A percentile compares a stretch with the other conserved stretches of the same genome.
Conservation (phyloP, 176 grass and related monocot species). For the Cenchrus purpureus region DNA sequence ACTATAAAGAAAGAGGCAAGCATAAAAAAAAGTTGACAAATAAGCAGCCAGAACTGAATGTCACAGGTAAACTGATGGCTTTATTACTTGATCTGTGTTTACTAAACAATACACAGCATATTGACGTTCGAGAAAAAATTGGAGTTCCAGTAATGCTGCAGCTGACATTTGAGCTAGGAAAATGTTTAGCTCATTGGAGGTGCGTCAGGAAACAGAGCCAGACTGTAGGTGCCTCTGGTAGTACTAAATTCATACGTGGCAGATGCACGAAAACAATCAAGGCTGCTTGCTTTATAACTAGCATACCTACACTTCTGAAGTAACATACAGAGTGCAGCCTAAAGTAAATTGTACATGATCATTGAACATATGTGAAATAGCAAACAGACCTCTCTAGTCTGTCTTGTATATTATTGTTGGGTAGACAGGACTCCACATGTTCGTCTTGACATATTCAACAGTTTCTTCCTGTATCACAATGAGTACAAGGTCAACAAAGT, state of each 20-base stretch:
- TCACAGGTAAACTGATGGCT: neutral
- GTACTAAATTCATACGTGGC: constrained; percentile 9
- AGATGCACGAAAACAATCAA: constrained; percentile 22
- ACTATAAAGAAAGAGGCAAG: neutral
- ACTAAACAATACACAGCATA: neutral
- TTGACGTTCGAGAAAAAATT: neutral
- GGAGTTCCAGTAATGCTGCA: neutral
- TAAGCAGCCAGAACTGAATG: neutral
- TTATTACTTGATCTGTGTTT: constrained; percentile 18
- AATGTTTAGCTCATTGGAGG: constrained; percentile 21
- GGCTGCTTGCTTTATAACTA: neutral
- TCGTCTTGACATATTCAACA: constrained; percentile 74
- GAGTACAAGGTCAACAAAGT: constrained; percentile 28
- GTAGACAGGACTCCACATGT: constrained; percentile 93
- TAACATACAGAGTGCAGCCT: constrained; percentile 15
- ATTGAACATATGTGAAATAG: neutral
- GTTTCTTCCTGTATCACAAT: constrained; percentile 73
- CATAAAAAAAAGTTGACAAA: neutral
- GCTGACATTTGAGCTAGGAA: neutral
- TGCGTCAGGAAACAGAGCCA: neutral
- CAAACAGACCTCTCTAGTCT: constrained; percentile 54
- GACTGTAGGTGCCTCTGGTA: neutral
- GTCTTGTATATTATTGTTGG: constrained; percentile 91
- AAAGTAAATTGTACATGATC: constrained; percentile 26
- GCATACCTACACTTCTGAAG: constrained; percentile 30